Evolutionary conservation across 2,329 filamentous ascomycete genomes (phyloP).

Genomic region (Cytospora chrysosperma): DNA sequence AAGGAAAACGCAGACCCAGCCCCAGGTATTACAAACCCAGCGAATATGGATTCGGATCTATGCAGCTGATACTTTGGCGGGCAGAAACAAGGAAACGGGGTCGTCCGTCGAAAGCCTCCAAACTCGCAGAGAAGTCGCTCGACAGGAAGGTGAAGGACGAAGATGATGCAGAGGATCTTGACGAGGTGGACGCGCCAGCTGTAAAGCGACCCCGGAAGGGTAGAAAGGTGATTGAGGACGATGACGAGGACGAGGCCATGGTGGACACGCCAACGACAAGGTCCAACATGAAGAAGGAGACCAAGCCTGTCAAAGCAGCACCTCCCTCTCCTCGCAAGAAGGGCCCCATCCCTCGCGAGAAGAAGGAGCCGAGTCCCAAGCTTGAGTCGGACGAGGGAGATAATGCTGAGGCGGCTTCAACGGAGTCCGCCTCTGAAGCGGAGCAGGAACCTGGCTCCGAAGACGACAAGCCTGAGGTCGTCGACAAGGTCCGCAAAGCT

Average conservation of each 20-base stretch:
- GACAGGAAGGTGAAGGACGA: conserved; percentile 36
- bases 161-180: conserved; percentile 48
- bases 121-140: conserved; percentile 27
- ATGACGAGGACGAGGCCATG: conserved; percentile 48
- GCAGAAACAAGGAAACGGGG: conserved; percentile 49
- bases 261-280: conserved; percentile 32
- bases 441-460: conserved; percentile 49
- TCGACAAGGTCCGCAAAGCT: conserved; percentile 75
- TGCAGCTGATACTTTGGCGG: neutral
- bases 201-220: conserved; percentile 55
- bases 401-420: conserved; percentile 41
- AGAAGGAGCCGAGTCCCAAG: conserved; percentile 29
- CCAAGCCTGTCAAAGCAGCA: conserved; percentile 30
- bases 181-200: conserved; percentile 52
- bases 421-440: conserved; percentile 50
- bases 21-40: conserved; percentile 35
- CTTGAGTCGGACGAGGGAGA: conserved; percentile 46
- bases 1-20: conserved; percentile 41
- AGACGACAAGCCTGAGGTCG: conserved; percentile 66
- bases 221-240: conserved; percentile 50
- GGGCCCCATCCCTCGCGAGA: conserved; percentile 18
- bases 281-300: conserved; percentile 31
- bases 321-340: conserved; percentile 20
- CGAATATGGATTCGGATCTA: neutral
- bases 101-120: conserved; percentile 29